Percentiles rank a stretch among this genome's conserved stretches.
These are phyloP conservation scores for Globisporangium acanthophoron DNA, from an alignment of 352 stramenopile genomes.

Conservation along the genomic window DNA sequence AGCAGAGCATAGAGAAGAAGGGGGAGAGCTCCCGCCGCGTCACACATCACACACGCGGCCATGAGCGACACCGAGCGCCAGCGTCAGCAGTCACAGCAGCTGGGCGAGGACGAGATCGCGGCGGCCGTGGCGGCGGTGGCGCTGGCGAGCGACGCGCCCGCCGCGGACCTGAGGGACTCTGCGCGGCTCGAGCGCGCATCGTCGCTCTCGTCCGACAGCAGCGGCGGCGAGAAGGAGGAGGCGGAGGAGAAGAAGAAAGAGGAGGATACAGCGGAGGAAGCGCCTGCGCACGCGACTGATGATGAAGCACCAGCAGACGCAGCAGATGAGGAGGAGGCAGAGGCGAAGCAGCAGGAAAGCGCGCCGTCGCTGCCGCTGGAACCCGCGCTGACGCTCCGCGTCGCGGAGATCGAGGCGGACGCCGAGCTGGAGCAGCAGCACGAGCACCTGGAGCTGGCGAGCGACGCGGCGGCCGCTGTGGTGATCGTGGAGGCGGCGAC, in stretches of 20 bases:
- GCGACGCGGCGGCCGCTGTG: neutral
- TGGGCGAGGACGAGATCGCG: neutral
- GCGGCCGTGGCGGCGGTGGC: neutral
- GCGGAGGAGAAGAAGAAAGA: neutral
- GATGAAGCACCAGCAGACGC: neutral
- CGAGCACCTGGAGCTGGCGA: neutral
- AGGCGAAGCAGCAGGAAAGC: neutral
- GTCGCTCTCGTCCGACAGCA: neutral
- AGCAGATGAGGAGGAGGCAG: neutral
- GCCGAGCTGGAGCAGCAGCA: neutral
- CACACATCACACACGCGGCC: neutral
- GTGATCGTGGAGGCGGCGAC: constrained; percentile 13
- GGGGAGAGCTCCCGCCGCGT: no score
- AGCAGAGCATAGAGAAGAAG: no score
- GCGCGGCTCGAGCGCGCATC: neutral
- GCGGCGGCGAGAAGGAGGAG: neutral
- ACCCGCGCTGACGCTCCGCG: neutral
- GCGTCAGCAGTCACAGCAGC: neutral
- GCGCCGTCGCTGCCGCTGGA: neutral
- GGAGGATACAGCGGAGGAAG: no score
- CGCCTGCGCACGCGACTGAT: no score
- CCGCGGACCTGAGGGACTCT: neutral
- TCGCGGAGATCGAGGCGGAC: neutral
- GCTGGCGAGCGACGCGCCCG: neutral
- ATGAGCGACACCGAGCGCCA: neutral